These are phyloP conservation scores for slime mould (Dictyostelium discoideum) DNA, from an alignment of 78 protist species.

Conservation along the genomic window DNA sequence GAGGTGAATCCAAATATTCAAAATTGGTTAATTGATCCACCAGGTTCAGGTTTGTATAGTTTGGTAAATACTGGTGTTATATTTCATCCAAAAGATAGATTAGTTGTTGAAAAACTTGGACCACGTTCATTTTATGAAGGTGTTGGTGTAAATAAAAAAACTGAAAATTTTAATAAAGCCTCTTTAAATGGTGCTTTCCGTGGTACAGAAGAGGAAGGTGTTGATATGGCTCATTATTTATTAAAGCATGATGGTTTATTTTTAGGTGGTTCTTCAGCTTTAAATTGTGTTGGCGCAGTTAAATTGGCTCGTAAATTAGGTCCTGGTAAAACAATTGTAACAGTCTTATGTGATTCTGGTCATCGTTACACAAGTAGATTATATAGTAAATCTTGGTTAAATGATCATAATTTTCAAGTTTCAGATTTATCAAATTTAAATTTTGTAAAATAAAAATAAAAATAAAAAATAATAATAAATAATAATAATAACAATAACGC, in stretches of 20 bases:
- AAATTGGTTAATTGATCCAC: conserved; percentile 66
- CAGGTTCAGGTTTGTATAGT: conserved; percentile 63
- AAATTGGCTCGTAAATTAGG: conserved; percentile 81
- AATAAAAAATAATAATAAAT: too few species aligned
- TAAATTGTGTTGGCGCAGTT: conserved; percentile 89
- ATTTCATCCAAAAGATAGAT: conserved; percentile 52
- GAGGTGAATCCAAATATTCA: background rate
- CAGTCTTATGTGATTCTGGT: conserved; percentile 89
- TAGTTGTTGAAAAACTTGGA: conserved; percentile 75
- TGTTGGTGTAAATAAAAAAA: conserved; percentile 80
- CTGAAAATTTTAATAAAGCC: conserved; percentile 84
- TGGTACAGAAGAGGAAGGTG: conserved; percentile 84
- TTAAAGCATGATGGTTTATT: conserved; percentile 87
- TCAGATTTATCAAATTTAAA: background rate
- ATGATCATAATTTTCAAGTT: conserved; percentile 34
- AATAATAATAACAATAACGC: too few species aligned
- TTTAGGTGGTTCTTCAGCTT: conserved; percentile 88
- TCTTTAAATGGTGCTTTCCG: conserved; percentile 75
- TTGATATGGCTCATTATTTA: conserved; percentile 87
- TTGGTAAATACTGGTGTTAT: conserved; percentile 63
- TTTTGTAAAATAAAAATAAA: conserved; percentile 12
- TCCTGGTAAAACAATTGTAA: conserved; percentile 88
- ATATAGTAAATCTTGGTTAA: conserved; percentile 76
- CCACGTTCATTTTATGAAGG: conserved; percentile 69
- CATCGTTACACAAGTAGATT: conserved; percentile 77